Evolutionary conservation across 306 rosid species (phyloP).

Genomic region (Trifolium pratense): DNA sequence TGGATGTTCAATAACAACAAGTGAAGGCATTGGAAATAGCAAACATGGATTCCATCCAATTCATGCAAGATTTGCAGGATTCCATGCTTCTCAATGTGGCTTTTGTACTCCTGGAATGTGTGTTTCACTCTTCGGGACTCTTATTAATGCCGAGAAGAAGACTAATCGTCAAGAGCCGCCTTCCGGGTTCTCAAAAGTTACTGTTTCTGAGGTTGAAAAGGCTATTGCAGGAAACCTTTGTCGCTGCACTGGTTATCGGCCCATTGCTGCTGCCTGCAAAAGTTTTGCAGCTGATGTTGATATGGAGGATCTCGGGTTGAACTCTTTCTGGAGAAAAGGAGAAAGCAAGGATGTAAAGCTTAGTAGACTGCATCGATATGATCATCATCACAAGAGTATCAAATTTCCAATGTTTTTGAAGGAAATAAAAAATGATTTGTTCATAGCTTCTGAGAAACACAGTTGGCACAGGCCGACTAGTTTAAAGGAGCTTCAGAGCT

Average conservation of each 20-base stretch:
- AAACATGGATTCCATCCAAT: constrained; percentile 80
- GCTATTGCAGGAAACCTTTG: constrained; percentile 89
- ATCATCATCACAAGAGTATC: constrained; percentile 32
- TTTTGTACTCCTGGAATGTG: constrained; percentile 96
- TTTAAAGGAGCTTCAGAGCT: constrained; percentile 39
- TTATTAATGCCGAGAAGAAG: constrained; percentile 72
- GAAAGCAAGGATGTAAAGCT: constrained; percentile 53
- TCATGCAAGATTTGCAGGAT: constrained; percentile 80
- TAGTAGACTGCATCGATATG: constrained; percentile 61
- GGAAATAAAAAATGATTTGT: constrained; percentile 48
- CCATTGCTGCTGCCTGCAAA: constrained; percentile 93
- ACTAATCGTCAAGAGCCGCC: constrained; percentile 52
- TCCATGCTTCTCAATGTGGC: constrained; percentile 94
- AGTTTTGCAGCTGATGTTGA: constrained; percentile 86
- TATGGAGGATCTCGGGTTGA: constrained; percentile 88
- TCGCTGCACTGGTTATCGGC: constrained; percentile 91
- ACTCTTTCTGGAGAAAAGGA: constrained; percentile 78
- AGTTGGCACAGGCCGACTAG: constrained; percentile 45
- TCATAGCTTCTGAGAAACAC: constrained; percentile 36
- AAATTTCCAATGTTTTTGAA: constrained; percentile 74
- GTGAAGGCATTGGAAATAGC: constrained; percentile 85
- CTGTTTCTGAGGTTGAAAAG: constrained; percentile 77
- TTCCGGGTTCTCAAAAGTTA: constrained; percentile 76
- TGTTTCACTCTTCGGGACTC: constrained; percentile 75
- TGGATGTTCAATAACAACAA: constrained; percentile 75